Percentiles rank a stretch among this genome's conserved stretches.
Evolutionary conservation across 345 rosid genomes (phyloP).

Genomic region (Moricandia moricandioides): DNA sequence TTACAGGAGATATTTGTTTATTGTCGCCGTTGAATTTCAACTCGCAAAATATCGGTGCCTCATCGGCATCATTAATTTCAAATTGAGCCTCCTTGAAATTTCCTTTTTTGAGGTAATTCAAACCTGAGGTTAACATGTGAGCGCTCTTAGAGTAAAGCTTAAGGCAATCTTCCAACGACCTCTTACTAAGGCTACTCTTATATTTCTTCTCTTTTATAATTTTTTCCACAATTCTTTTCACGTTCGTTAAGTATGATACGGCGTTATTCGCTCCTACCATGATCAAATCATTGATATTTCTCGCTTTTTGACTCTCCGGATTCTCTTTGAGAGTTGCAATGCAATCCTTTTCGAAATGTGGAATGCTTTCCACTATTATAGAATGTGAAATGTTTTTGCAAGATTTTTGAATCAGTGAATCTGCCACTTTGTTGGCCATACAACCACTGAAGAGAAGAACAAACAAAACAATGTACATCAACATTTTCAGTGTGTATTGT

Average conservation of each 20-base stretch:
- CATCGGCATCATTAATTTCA: background rate
- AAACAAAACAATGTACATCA: background rate
- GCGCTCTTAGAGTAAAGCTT: background rate
- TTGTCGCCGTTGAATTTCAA: background rate
- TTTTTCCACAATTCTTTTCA: background rate
- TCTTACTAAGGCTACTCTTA: background rate
- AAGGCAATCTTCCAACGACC: background rate
- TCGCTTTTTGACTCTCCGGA: background rate
- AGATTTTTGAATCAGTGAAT: background rate
- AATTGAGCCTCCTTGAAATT: background rate
- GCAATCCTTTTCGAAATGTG: background rate
- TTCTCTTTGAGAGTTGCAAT: background rate
- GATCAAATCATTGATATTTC: background rate
- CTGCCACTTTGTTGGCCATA: background rate
- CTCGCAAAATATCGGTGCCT: background rate
- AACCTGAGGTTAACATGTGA: background rate
- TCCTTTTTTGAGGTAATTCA: background rate
- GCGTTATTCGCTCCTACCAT: background rate
- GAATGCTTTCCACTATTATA: background rate
- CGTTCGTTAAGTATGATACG: background rate
- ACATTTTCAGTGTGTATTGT: background rate
- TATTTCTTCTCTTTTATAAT: background rate
- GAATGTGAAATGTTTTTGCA: background rate
- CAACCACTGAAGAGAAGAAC: background rate
- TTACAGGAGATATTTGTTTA: background rate